Percentiles rank a stretch among this genome's conserved stretches.
Conservation (phyloP, 768 basidiomycete genomes). For the Rhizopogon vesiculosus region DNA sequence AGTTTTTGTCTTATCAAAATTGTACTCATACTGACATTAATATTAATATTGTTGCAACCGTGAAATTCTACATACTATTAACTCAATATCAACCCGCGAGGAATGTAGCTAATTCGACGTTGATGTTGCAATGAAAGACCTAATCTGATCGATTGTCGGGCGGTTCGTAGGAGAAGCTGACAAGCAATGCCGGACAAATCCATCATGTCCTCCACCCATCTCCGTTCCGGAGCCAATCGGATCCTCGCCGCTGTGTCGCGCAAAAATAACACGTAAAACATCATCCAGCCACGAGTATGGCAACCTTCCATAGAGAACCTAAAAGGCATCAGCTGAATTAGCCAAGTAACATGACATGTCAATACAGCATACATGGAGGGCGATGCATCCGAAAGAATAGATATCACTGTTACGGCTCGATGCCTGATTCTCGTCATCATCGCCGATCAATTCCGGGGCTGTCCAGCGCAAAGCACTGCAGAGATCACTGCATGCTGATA, state of each 20-base stretch:
- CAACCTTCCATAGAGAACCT: neutral
- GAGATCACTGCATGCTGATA: neutral
- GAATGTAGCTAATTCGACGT: neutral
- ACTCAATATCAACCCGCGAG: neutral
- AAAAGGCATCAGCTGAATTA: neutral
- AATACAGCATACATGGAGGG: slow-evolving; percentile 21
- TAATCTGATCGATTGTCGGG: neutral
- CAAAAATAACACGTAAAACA: neutral
- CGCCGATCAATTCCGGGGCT: slow-evolving; percentile 31
- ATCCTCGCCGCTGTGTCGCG: neutral
- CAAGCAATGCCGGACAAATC: neutral
- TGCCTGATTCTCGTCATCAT: neutral
- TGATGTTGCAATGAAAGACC: neutral
- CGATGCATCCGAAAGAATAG: slow-evolving; percentile 39
- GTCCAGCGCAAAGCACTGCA: slow-evolving; percentile 38
- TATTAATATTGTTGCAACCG: too few species aligned
- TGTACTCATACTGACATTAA: neutral
- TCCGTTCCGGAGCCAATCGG: neutral
- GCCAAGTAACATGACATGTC: slow-evolving; percentile 8
- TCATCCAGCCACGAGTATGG: neutral
- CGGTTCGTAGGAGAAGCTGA: neutral
- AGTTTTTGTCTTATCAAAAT: neutral
- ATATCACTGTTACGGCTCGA: slow-evolving; percentile 28
- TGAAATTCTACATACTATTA: too few species aligned
- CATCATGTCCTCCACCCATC: neutral